Conservation (phyloP, 2,329 filamentous ascomycete species). For the Trichoderma semiorbis region DNA sequence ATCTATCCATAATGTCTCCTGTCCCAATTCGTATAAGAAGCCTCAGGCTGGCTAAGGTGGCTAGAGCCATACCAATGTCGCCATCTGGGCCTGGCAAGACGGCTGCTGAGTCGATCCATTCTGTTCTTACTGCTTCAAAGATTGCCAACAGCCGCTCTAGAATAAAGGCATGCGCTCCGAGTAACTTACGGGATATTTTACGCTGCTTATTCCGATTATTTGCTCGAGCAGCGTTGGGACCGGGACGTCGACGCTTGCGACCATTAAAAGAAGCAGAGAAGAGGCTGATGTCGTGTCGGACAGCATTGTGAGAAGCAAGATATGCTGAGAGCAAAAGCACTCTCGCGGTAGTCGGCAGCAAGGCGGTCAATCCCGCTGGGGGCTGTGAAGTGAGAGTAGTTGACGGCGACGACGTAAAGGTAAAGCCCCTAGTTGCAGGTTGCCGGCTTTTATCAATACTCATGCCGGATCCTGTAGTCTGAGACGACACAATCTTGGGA, state of each 20-base stretch:
- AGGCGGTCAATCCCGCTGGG: conserved; percentile 46
- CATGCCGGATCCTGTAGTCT: background rate
- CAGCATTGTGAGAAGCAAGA: conserved; percentile 74
- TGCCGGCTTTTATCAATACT: background rate
- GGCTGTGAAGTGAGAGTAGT: background rate
- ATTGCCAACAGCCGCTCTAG: conserved; percentile 77
- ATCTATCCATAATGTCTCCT: conserved; percentile 64
- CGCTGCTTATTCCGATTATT: conserved; percentile 51
- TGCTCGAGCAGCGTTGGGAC: conserved; percentile 37
- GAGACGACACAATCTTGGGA: conserved; percentile 53
- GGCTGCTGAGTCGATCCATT: conserved; percentile 44
- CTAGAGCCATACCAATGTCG: conserved; percentile 62
- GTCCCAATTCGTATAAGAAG: conserved; percentile 63
- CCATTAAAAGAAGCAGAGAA: conserved; percentile 69
- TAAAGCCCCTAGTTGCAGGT: background rate
- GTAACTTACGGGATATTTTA: conserved; percentile 72
- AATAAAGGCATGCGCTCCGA: conserved; percentile 73
- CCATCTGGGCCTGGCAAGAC: conserved; percentile 42
- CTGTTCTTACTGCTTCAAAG: conserved; percentile 61
- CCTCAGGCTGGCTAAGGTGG: conserved; percentile 68
- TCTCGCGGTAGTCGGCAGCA: conserved; percentile 69
- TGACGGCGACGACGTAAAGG: background rate
- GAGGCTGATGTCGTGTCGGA: conserved; percentile 67
- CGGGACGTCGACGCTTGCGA: conserved; percentile 48
- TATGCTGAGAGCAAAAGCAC: conserved; percentile 74